Conservation (phyloP, 169 alveolate species). For the Perkinsus marinus region DNA sequence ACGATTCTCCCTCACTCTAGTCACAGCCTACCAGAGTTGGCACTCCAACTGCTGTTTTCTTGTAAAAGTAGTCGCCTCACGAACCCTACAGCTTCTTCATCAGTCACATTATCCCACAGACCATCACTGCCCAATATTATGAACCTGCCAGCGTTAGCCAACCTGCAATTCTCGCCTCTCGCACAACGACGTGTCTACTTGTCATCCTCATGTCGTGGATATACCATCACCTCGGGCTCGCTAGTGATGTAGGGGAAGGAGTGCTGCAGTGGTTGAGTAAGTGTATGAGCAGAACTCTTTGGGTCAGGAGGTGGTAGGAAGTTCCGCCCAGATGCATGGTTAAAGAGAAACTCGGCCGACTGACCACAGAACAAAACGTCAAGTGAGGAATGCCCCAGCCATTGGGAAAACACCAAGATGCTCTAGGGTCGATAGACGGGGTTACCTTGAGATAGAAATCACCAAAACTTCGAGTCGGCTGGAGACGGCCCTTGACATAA, state of each 20-base stretch:
- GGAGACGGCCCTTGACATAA: conserved; percentile 34
- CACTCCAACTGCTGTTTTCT: background rate
- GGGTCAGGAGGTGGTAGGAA: background rate
- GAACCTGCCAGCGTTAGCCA: background rate
- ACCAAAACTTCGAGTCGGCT: conserved; percentile 30
- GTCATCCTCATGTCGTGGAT: conserved; percentile 17
- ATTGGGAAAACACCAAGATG: background rate
- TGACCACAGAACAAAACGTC: background rate
- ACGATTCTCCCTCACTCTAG: too few relatives aligned
- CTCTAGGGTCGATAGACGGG: background rate
- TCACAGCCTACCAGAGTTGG: background rate
- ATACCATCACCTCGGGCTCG: conserved; percentile 21
- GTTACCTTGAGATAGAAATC: conserved; percentile 23
- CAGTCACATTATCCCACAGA: conserved; percentile 33
- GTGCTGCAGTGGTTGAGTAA: conserved; percentile 4
- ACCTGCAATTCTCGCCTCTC: background rate
- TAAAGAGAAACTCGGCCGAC: background rate
- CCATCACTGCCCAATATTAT: conserved; percentile 42
- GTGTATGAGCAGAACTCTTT: background rate
- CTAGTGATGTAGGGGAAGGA: conserved; percentile 40
- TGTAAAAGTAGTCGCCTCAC: background rate
- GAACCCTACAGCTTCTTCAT: conserved; percentile 15
- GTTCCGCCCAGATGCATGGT: background rate
- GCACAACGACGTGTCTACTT: background rate
- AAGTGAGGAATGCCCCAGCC: too few relatives aligned